phyloP scores from a whole-genome alignment of 2,329 filamentous ascomycete species.

The Exophiala oligosperma region DNA sequence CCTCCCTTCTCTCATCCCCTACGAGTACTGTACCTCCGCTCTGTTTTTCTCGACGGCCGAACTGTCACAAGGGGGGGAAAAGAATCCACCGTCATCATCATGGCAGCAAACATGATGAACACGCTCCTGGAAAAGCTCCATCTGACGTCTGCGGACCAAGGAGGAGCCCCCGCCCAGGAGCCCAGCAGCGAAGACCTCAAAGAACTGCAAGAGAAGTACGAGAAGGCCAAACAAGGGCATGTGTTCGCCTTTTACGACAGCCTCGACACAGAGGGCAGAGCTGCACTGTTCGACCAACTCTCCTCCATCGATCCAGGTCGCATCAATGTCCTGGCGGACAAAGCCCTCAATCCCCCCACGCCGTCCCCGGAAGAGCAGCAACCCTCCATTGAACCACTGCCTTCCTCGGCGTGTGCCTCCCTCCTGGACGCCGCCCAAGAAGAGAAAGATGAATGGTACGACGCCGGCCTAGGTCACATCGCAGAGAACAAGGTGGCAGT shows the following conservation, averaged over 20 bases:
- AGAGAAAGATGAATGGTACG: conserved; percentile 82
- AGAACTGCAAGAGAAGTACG: conserved; percentile 70
- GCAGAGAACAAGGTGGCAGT: conserved; percentile 73
- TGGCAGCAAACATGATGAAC: conserved; percentile 48
- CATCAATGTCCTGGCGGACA: conserved; percentile 84
- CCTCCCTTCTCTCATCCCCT: background rate
- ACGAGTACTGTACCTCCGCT: too few relatives aligned
- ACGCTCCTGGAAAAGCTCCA: conserved; percentile 51
- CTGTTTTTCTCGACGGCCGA: background rate
- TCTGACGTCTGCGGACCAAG: conserved; percentile 35
- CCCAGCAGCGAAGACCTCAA: conserved; percentile 66
- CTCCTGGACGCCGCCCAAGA: conserved; percentile 82
- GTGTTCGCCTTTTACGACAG: conserved; percentile 87
- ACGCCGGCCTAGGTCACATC: conserved; percentile 65
- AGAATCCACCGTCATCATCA: conserved; percentile 29
- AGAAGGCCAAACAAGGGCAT: conserved; percentile 73
- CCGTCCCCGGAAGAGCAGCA: conserved; percentile 42
- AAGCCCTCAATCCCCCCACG: conserved; percentile 75
- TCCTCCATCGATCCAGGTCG: conserved; percentile 76
- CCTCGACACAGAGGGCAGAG: conserved; percentile 71
- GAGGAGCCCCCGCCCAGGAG: conserved; percentile 43
- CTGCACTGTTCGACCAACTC: conserved; percentile 77
- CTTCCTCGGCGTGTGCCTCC: conserved; percentile 80
- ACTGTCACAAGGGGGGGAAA: background rate
- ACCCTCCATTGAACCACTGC: conserved; percentile 77